A percentile compares a stretch with the other conserved stretches of the same genome.
Conservation (phyloP, 306 rosid species). For the Delonix regia region DNA sequence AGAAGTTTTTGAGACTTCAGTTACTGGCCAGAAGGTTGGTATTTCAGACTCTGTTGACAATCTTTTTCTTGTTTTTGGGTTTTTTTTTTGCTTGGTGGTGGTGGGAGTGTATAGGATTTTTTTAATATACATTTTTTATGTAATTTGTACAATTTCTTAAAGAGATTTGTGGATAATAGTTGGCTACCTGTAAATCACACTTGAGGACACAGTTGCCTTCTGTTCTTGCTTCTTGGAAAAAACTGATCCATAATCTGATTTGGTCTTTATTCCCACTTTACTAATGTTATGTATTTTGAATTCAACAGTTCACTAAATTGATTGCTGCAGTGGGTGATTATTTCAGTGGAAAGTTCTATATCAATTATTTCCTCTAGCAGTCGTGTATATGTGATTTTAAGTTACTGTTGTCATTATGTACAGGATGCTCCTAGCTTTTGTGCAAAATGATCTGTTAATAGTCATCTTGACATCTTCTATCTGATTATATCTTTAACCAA, state of each 20-base stretch:
- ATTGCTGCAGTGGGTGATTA: neutral
- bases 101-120: neutral
- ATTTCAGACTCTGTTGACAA: slow-evolving; percentile 29
- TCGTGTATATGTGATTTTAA: neutral
- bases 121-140: neutral
- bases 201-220: neutral
- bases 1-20: slow-evolving; percentile 48
- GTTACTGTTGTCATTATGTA: neutral
- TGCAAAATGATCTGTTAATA: neutral
- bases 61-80: too few species aligned
- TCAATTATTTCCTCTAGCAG: neutral
- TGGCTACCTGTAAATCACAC: neutral
- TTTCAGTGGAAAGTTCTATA: neutral
- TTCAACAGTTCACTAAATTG: neutral
- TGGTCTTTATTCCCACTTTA: neutral
- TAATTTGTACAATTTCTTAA: neutral
- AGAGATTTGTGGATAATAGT: slow-evolving; percentile 16
- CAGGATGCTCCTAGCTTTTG: neutral
- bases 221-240: neutral
- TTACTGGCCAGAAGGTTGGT: slow-evolving; percentile 57
- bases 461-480: neutral
- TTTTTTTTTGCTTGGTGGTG: neutral
- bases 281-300: neutral
- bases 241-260: neutral
- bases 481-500: neutral